Percentiles rank a stretch among this genome's conserved stretches.
phyloP scores from a whole-genome alignment of 805 yeast species.

The Candida cerambycidarum region DNA sequence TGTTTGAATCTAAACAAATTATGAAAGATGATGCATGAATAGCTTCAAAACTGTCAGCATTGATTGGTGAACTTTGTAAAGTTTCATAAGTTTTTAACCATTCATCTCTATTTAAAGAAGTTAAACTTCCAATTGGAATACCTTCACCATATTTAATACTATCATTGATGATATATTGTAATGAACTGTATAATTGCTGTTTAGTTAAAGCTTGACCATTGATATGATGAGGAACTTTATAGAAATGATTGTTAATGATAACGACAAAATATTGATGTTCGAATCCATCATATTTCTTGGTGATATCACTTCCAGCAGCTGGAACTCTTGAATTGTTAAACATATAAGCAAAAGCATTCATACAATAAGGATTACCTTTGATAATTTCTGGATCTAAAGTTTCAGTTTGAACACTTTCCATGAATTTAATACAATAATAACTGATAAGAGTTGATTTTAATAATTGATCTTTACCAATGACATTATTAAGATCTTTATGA shows the following conservation, averaged over 20 bases:
- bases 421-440: constrained; percentile 65
- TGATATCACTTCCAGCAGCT: constrained; percentile 59
- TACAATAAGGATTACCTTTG: constrained; percentile 82
- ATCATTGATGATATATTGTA: constrained; percentile 51
- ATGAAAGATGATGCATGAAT: constrained; percentile 80
- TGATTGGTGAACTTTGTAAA: constrained; percentile 59
- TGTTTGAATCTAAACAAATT: constrained; percentile 70
- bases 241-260: constrained; percentile 74
- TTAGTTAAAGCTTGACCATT: constrained; percentile 46
- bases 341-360: constrained; percentile 90
- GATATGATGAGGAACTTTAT: constrained; percentile 65
- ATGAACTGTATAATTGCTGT: constrained; percentile 54
- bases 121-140: constrained; percentile 71
- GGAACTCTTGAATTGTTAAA: constrained; percentile 89
- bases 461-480: constrained; percentile 62
- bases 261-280: constrained; percentile 70
- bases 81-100: constrained; percentile 65
- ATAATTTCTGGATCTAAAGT: constrained; percentile 77
- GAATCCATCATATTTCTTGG: constrained; percentile 48
- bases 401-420: constrained; percentile 64
- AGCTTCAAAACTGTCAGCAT: constrained; percentile 58
- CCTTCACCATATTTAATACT: constrained; percentile 40
- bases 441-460: constrained; percentile 76
- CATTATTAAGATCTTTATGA: constrained; percentile 66
- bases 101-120: constrained; percentile 81